These are phyloP conservation scores for Solanum aculeatissimum DNA, from an alignment of 305 asterid genomes.

Conservation along the genomic window DNA sequence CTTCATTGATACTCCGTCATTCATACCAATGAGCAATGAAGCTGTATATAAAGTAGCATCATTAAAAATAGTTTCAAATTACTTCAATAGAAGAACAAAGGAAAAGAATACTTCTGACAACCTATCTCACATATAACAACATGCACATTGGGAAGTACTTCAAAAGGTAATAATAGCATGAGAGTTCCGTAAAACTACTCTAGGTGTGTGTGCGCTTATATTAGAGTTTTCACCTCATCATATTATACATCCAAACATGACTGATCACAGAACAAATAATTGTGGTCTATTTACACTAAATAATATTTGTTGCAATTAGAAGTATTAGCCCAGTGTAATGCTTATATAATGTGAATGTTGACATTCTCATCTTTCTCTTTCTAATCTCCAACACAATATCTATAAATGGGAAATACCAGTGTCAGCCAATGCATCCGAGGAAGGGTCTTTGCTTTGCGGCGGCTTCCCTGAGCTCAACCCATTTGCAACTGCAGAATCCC, in stretches of 20 bases:
- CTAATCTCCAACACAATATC: background rate
- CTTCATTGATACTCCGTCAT: conserved; percentile 39
- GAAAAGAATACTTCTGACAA: background rate
- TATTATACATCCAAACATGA: background rate
- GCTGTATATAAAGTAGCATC: conserved; percentile 30
- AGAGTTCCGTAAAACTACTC: background rate
- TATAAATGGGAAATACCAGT: conserved; percentile 29
- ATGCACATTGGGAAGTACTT: background rate
- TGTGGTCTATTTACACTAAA: background rate
- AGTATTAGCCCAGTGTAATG: background rate
- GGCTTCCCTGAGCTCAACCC: conserved; percentile 43
- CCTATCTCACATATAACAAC: background rate
- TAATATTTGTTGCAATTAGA: background rate
- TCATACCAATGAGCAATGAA: conserved; percentile 45
- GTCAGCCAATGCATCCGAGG: conserved; percentile 41
- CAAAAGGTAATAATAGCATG: background rate
- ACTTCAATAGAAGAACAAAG: background rate
- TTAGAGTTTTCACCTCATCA: background rate
- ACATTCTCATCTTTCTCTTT: background rate
- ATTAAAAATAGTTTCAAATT: background rate
- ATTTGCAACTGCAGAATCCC: conserved; percentile 37
- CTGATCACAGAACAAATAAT: background rate
- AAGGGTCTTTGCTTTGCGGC: conserved; percentile 29
- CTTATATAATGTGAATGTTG: background rate
- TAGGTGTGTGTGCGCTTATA: background rate